Conservation (phyloP, 768 basidiomycete genomes). For the Exidia glandulosa region DNA sequence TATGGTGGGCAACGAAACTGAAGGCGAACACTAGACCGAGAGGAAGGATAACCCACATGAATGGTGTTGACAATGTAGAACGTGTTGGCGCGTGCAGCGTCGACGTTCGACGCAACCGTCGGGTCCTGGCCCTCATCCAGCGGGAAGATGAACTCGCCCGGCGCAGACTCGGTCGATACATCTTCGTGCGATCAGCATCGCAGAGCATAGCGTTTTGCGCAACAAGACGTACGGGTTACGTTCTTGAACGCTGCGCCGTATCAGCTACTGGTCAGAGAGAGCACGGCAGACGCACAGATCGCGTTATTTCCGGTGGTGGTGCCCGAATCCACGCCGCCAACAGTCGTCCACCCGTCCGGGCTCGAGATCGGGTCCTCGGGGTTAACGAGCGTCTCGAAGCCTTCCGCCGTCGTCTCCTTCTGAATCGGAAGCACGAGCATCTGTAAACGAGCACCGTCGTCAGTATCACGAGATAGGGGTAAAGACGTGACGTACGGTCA, state of each 20-base stretch:
- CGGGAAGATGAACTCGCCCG: conserved; percentile 29
- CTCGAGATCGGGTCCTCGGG: conserved; percentile 46
- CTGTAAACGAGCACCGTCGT: conserved; percentile 8
- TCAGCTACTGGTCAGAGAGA: background rate
- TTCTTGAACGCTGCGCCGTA: background rate
- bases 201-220: background rate
- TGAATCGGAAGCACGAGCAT: conserved; percentile 40
- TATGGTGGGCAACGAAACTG: no score
- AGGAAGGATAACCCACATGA: conserved; percentile 26
- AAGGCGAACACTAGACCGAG: no score
- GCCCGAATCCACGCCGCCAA: conserved; percentile 20
- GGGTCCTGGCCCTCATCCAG: conserved; percentile 26
- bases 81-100: conserved; percentile 35
- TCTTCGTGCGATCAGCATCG: background rate
- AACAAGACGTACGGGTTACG: background rate
- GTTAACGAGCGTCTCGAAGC: conserved; percentile 36
- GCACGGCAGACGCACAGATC: background rate
- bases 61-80: conserved; percentile 54
- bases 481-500: conserved; percentile 22
- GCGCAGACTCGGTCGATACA: conserved; percentile 27
- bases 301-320: background rate
- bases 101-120: conserved; percentile 33
- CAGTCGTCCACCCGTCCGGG: conserved; percentile 45
- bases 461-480: background rate
- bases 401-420: conserved; percentile 41